A percentile compares a stretch with the other conserved stretches of the same genome.
Evolutionary conservation across 2,329 filamentous ascomycete genomes (phyloP).

Genomic region (Colletotrichum zoysiae): DNA sequence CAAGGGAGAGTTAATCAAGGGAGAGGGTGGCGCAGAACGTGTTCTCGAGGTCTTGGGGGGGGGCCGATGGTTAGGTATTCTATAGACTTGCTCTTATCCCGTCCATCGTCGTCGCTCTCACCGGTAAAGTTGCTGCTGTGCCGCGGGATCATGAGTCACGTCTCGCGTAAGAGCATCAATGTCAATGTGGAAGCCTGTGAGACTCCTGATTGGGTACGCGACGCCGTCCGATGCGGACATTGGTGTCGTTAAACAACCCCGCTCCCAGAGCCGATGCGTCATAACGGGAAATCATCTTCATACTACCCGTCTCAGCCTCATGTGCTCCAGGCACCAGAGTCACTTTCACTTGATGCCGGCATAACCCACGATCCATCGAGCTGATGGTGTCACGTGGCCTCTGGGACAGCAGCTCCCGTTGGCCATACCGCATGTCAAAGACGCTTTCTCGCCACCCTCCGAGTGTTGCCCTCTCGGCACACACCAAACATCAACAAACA

Average conservation of each 20-base stretch:
- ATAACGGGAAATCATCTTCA: not conserved
- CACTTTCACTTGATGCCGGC: not conserved
- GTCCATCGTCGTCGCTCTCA: not conserved
- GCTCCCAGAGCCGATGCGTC: conserved; percentile 31
- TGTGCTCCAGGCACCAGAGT: not conserved
- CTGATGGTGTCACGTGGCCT: not conserved
- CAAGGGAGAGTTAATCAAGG: not conserved
- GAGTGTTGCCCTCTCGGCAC: not conserved
- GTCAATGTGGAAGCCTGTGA: not conserved
- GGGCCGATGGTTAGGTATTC: not conserved
- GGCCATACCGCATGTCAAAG: not conserved
- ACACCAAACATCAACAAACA: not conserved
- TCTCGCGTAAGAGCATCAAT: not conserved
- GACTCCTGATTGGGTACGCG: not conserved
- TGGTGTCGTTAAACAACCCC: conserved; percentile 9
- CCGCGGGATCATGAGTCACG: not conserved
- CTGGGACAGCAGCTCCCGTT: not conserved
- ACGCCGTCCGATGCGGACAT: not conserved
- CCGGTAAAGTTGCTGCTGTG: not conserved
- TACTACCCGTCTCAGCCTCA: not conserved
- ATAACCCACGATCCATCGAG: too few relatives aligned
- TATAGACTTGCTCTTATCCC: not conserved
- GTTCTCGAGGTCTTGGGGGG: too few relatives aligned
- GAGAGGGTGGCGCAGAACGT: not conserved
- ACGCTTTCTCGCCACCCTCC: not conserved